These are phyloP conservation scores for Wickerhamomyces ciferrii DNA, from an alignment of 805 yeast species.

Conservation along the genomic window DNA sequence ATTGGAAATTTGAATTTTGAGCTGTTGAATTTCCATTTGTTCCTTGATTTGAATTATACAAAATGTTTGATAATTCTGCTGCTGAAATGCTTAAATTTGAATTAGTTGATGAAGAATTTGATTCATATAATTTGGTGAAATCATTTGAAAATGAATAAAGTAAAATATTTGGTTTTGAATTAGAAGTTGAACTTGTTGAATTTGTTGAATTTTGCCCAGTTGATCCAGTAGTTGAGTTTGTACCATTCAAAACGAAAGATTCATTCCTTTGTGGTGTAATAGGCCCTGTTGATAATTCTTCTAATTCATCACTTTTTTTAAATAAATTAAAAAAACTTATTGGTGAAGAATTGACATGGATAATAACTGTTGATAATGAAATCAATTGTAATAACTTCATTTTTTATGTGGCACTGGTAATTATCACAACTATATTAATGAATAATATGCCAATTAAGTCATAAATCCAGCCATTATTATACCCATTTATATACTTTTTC, in stretches of 20 bases:
- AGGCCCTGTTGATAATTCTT: neutral
- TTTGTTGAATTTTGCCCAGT: conserved; percentile 5
- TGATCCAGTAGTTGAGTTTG: conserved; percentile 1
- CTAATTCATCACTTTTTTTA: neutral
- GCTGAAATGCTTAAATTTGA: neutral
- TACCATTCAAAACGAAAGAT: too few relatives aligned
- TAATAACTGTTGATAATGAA: neutral
- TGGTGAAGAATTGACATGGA: neutral
- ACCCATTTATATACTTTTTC: too few relatives aligned
- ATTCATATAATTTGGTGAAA: conserved; percentile 8
- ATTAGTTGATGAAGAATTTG: neutral
- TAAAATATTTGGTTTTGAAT: conserved; percentile 2
- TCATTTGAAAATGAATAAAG: conserved; percentile 11
- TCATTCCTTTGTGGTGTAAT: too few relatives aligned
- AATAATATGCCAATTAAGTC: too few relatives aligned
- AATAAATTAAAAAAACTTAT: too few relatives aligned
- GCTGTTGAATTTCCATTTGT: neutral
- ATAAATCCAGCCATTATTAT: too few relatives aligned
- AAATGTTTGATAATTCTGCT: neutral
- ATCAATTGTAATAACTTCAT: neutral
- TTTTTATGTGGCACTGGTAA: too few relatives aligned
- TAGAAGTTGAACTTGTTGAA: neutral
- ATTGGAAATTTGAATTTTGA: conserved; percentile 1
- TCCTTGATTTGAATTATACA: neutral
- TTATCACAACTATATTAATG: too few relatives aligned